Base-by-base conservation (phyloP, 805 yeast genomes). In the Kodamaea hsintzibuensis region DNA sequence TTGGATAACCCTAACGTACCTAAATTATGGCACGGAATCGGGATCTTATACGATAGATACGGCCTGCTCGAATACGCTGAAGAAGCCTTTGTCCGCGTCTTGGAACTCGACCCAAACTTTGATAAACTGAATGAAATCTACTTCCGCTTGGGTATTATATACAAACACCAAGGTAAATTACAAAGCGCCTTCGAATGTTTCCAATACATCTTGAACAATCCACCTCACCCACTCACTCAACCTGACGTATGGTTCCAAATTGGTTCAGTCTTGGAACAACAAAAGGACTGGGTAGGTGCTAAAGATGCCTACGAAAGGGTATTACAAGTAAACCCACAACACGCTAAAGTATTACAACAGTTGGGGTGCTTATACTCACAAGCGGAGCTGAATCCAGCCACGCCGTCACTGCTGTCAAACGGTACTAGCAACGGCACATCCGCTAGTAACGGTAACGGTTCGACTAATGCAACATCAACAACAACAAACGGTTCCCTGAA, bases 221-320 rank as follows among this genome's bases (percentile, higher is more conserved):
- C 99, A 0, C 99, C 99, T 1, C 87, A 91, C 51, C 99, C 99
- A 1, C 77, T 95, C 59, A 92, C 98, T 47, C 97, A 91, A 68
- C 91, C 96, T 49, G 99, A 95, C 68, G 96, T 95, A 52, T 95
- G 98, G 98, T 95, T 95, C 76, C 99, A 95, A 73, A 89, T 95
- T 58, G 99, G 99, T 42, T 88, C 91, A 33, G 98, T 95, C 1
- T 80, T 95, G 62, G 99, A 95, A 70, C 96, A 89, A 67, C 93
- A 89, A 74, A 85, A 91, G 64, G 97, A 91, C 66, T 93, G 89
- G 82, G 83, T 80, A 57, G 90, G 92, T 39, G 98, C 99, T 2
- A 85, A 86, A 63, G 98, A 92, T 58, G 98, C 98, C 7, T 95
- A 95, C 69, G 97, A 93, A 71, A 83, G 95, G 55, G 98, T 95